Conservation (phyloP, 208 protist genomes). For the Acanthamoeba lenticulata region DNA sequence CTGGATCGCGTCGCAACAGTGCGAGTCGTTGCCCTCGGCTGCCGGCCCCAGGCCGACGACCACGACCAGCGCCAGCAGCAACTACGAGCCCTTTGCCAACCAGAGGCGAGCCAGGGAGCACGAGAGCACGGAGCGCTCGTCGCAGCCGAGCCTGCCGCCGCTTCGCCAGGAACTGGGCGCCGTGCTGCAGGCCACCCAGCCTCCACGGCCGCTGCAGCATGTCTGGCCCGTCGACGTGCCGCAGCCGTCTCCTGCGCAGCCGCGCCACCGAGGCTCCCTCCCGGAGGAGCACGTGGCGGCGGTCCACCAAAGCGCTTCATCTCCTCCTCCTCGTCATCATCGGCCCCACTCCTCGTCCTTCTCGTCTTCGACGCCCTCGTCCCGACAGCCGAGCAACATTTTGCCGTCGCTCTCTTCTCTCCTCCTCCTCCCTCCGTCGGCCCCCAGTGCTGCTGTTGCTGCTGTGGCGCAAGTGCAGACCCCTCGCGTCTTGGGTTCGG, state of each 20-base stretch:
- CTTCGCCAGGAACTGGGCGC: not conserved
- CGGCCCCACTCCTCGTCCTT: not conserved
- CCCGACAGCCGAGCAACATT: not conserved
- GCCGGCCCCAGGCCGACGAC: not conserved
- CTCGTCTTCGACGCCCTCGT: not conserved
- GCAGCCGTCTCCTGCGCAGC: not conserved
- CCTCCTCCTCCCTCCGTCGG: not conserved
- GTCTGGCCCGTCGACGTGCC: not conserved
- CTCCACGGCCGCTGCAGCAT: not conserved
- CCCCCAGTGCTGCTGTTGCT: not conserved
- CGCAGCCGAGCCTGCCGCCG: not conserved
- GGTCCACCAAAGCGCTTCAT: too few species aligned
- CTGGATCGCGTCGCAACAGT: not conserved
- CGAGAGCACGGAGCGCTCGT: not conserved
- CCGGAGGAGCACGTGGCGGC: not conserved
- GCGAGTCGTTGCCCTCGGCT: not conserved
- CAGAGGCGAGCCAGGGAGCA: not conserved
- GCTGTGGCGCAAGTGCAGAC: not conserved
- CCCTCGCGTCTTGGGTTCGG: not conserved
- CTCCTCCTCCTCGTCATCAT: too few species aligned
- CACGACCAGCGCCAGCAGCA: not conserved
- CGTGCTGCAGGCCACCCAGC: not conserved
- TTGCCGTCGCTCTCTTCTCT: constrained; percentile 31
- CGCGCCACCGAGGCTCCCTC: not conserved
- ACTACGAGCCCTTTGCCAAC: not conserved